Percentiles rank a stretch among this genome's conserved stretches.
Evolutionary conservation across 148 eudicot species (phyloP).

Genomic region (Fagopyrum tataricum): DNA sequence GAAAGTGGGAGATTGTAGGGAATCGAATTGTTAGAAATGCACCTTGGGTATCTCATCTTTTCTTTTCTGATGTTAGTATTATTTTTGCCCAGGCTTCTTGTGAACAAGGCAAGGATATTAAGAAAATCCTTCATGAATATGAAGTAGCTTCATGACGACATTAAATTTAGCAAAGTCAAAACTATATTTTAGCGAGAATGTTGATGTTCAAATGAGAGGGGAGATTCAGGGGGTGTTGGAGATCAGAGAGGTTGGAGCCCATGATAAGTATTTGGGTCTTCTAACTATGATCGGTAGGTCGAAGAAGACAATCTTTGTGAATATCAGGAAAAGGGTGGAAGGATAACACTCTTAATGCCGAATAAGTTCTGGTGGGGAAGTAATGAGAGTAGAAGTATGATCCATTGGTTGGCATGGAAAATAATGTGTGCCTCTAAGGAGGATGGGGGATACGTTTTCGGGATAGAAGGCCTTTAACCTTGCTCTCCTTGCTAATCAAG

Average conservation of each 20-base stretch:
- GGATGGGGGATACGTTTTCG: too few species aligned
- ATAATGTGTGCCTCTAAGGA: too few species aligned
- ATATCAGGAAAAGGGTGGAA: not conserved
- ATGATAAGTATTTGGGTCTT: not conserved
- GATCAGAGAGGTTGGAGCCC: not conserved
- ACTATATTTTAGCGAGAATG: not conserved
- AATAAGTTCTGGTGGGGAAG: not conserved
- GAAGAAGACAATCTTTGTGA: not conserved
- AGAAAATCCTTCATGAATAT: too few species aligned
- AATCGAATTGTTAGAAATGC: not conserved
- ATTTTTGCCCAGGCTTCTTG: not conserved
- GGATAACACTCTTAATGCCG: too few species aligned
- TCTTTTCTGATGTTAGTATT: not conserved
- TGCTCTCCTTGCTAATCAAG: too few species aligned
- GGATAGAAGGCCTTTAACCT: too few species aligned
- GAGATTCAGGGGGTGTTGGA: not conserved
- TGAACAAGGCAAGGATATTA: too few species aligned
- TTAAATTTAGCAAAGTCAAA: not conserved
- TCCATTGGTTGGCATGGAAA: too few species aligned
- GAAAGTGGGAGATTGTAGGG: not conserved
- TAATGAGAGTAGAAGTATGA: too few species aligned
- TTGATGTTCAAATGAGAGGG: too few species aligned
- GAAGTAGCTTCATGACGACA: not conserved
- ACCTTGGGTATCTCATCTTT: not conserved
- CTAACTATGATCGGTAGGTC: not conserved